phyloP scores from a whole-genome alignment of 768 basidiomycete genomes.

The Suillus subluteus region DNA sequence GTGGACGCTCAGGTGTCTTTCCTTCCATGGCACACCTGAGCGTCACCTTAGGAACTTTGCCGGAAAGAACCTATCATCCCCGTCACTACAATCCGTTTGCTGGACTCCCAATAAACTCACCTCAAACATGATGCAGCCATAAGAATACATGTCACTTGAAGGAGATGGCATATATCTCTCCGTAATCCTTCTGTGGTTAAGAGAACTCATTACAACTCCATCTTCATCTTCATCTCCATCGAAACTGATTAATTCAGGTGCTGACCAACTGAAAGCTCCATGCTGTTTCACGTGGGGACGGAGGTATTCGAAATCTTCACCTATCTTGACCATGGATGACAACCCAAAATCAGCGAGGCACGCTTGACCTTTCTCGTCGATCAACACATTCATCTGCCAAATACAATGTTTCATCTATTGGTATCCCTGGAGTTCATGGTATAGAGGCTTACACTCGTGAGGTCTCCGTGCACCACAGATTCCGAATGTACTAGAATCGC shows the following conservation, averaged over 20 bases:
- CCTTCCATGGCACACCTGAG: background rate
- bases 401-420: background rate
- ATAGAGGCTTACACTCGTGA: background rate
- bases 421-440: background rate
- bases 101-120: background rate
- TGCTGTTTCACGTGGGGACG: background rate
- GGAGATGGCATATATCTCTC: slow-evolving; percentile 4
- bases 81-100: background rate
- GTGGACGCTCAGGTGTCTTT: background rate
- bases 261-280: background rate
- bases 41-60: background rate
- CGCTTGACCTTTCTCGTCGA: background rate
- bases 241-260: background rate
- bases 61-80: slow-evolving; percentile 1
- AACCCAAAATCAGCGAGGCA: slow-evolving; percentile 5
- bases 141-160: slow-evolving; percentile 4
- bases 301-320: background rate
- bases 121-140: slow-evolving; percentile 5
- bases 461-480: slow-evolving; percentile 9
- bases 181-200: background rate
- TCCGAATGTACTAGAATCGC: slow-evolving; percentile 6
- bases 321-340: background rate
- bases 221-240: background rate
- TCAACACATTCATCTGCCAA: background rate
- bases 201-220: background rate